Conservation (phyloP, 208 protist species). For the Crithidia sp. region DNA sequence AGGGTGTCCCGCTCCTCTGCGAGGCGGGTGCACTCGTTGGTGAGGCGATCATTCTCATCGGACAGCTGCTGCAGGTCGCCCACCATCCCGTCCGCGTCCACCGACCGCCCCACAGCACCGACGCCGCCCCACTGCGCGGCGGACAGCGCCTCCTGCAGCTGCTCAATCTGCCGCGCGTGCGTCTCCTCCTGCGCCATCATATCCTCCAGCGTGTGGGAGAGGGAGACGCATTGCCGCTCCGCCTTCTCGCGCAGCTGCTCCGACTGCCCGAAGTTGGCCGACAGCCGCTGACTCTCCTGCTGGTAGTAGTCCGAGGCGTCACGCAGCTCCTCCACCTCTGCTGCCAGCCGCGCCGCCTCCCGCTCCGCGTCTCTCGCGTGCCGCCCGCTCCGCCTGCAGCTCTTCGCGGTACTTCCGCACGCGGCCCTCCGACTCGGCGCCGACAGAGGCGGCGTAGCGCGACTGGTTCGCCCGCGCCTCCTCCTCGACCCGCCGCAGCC, state of each 20-base stretch:
- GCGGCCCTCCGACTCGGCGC: constrained; percentile 33
- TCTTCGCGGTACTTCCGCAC: constrained; percentile 40
- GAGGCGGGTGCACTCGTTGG: constrained; percentile 50
- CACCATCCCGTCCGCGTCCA: constrained; percentile 21
- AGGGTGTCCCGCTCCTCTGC: constrained; percentile 44
- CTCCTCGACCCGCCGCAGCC: constrained; percentile 23
- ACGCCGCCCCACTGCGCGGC: constrained; percentile 15
- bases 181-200: constrained; percentile 51
- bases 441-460: constrained; percentile 17
- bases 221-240: constrained; percentile 39
- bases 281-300: constrained; percentile 27
- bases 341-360: constrained; percentile 21
- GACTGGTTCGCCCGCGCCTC: constrained; percentile 14
- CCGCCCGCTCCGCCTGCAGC: constrained; percentile 28
- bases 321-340: constrained; percentile 31
- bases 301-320: constrained; percentile 40
- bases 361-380: constrained; percentile 25
- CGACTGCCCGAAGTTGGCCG: constrained; percentile 22
- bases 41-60: constrained; percentile 59
- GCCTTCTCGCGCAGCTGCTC: constrained; percentile 37
- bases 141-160: constrained; percentile 34
- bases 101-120: neutral
- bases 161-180: constrained; percentile 31
- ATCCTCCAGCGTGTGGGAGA: constrained; percentile 51
- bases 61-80: constrained; percentile 43